Conservation (phyloP, 352 stramenopile species). For the Thraustochytrium striatum region DNA sequence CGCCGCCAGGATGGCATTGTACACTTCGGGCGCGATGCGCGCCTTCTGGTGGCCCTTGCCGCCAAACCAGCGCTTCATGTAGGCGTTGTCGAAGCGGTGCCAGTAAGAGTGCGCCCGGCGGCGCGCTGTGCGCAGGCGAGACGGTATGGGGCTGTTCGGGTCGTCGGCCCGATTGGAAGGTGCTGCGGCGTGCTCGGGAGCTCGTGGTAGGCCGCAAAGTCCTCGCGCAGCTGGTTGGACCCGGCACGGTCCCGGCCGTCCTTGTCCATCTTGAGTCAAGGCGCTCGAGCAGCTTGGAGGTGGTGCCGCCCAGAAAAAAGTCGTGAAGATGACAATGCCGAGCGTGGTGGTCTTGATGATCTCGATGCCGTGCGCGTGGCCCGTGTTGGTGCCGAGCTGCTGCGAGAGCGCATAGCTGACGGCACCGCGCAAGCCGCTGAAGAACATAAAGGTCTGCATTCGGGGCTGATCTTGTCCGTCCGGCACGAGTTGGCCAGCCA, state of each 20-base stretch:
- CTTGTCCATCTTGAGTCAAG: slow-evolving; percentile 70
- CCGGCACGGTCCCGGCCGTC: not conserved
- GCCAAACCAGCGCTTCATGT: slow-evolving; percentile 50
- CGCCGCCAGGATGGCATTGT: slow-evolving; percentile 35
- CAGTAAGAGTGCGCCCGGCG: not conserved
- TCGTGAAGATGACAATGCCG: slow-evolving; percentile 90
- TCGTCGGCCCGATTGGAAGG: not conserved
- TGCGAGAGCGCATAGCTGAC: slow-evolving; percentile 84
- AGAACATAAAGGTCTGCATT: slow-evolving; percentile 88
- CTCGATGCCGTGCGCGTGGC: slow-evolving; percentile 40
- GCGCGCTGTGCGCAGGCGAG: not conserved
- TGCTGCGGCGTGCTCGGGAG: not conserved
- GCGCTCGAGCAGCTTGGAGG: slow-evolving; percentile 72
- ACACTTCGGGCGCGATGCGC: slow-evolving; percentile 22
- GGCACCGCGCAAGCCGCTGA: slow-evolving; percentile 71
- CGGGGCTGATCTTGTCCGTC: slow-evolving; percentile 61
- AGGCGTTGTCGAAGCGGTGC: slow-evolving; percentile 41
- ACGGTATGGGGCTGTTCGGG: not conserved
- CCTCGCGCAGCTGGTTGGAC: slow-evolving; percentile 8
- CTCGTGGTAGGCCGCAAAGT: slow-evolving; percentile 46
- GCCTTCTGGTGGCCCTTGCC: slow-evolving; percentile 41
- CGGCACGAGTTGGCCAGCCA: slow-evolving; percentile 65
- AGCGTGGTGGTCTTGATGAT: slow-evolving; percentile 66
- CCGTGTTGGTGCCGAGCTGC: slow-evolving; percentile 78
- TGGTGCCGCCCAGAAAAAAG: slow-evolving; percentile 85